These are phyloP conservation scores for Suillus subluteus DNA, from an alignment of 768 basidiomycete species.

Conservation along the genomic window DNA sequence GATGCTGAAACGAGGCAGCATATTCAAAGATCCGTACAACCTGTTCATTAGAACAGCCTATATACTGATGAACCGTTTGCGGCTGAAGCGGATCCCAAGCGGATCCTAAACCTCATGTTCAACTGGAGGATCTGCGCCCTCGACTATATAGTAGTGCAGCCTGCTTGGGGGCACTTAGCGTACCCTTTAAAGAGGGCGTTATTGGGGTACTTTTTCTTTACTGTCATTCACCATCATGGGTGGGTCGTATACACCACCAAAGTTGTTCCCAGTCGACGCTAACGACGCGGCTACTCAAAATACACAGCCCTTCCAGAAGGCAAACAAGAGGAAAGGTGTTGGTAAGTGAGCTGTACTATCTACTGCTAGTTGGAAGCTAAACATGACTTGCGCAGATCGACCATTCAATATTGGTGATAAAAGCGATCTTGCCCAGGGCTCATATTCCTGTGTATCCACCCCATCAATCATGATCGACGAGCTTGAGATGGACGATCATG, in stretches of 20 bases:
- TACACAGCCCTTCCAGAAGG: neutral
- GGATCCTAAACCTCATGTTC: no score
- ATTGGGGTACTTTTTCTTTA: neutral
- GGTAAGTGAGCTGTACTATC: neutral
- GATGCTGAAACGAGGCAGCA: constrained; percentile 1
- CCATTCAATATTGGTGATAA: neutral
- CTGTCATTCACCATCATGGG: constrained; percentile 1
- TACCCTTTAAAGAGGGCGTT: neutral
- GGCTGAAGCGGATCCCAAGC: no score
- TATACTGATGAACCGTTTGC: no score
- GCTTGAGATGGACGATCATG: constrained; percentile 1
- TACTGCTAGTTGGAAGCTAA: neutral
- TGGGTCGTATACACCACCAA: neutral
- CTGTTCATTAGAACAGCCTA: no score
- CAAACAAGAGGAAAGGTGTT: neutral
- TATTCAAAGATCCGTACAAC: neutral
- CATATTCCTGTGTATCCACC: neutral
- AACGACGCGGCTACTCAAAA: neutral
- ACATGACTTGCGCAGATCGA: neutral
- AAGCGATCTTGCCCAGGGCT: neutral
- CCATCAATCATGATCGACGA: neutral
- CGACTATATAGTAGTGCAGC: neutral
- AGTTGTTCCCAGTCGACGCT: neutral
- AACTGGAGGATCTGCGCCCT: no score
- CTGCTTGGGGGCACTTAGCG: neutral